These are phyloP conservation scores for Yamadazyma tumulicola DNA, from an alignment of 805 yeast genomes.

Conservation along the genomic window DNA sequence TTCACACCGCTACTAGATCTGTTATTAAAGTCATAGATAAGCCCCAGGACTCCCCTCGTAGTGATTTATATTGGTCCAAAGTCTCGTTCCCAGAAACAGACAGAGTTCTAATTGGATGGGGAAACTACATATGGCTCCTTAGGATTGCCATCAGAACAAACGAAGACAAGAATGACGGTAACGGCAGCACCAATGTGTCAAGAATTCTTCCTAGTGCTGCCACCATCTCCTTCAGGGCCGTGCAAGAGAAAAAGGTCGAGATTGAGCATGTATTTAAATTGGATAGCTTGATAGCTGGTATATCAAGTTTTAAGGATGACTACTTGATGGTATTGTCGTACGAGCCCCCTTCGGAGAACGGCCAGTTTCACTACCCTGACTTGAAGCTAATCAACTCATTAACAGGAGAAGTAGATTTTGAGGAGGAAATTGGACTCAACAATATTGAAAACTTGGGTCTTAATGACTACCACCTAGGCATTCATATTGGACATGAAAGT, in stretches of 20 bases:
- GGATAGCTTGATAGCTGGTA: constrained; percentile 66
- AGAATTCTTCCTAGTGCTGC: constrained; percentile 51
- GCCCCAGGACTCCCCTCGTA: constrained; percentile 55
- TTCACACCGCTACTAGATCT: constrained; percentile 51
- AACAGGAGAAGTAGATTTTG: constrained; percentile 70
- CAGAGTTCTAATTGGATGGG: constrained; percentile 80
- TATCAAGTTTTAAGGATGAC: constrained; percentile 72
- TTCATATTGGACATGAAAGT: constrained; percentile 38
- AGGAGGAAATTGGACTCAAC: constrained; percentile 71
- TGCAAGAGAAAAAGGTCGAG: constrained; percentile 41
- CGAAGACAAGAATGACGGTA: constrained; percentile 12
- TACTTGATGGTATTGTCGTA: constrained; percentile 59
- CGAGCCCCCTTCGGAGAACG: constrained; percentile 29
- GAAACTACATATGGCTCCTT: constrained; percentile 68
- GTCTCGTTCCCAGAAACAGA: constrained; percentile 63
- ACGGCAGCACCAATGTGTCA: constrained; percentile 23
- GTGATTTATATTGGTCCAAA: constrained; percentile 84
- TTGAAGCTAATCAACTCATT: constrained; percentile 61
- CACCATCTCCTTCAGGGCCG: constrained; percentile 48
- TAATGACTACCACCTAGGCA: constrained; percentile 75
- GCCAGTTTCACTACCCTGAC: constrained; percentile 59
- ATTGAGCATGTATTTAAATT: constrained; percentile 47
- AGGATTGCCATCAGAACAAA: constrained; percentile 35
- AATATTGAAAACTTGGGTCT: constrained; percentile 59
- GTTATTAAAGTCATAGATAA: constrained; percentile 51